Conservation (phyloP, 371 early-diverging fungal species). For the Mortierella sp. region DNA sequence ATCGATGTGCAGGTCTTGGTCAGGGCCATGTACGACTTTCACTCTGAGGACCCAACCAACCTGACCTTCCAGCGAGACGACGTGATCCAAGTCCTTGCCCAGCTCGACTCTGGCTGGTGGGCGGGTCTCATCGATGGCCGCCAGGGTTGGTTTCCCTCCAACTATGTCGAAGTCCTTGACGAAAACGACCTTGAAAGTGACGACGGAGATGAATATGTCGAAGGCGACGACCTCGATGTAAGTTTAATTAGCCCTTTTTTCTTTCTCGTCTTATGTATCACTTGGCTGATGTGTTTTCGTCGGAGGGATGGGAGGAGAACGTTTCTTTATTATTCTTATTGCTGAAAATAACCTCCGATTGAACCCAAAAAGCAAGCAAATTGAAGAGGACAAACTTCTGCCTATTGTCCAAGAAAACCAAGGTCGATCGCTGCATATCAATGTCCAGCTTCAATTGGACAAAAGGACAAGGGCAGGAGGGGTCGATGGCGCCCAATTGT, state of each 20-base stretch:
- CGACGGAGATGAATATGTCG: conserved; percentile 32
- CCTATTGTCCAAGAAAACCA: too few relatives aligned
- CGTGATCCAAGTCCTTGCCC: conserved; percentile 85
- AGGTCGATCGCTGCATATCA: neutral
- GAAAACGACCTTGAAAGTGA: conserved; percentile 53
- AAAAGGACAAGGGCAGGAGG: too few relatives aligned
- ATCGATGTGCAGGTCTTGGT: conserved; percentile 66
- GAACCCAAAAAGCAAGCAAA: neutral
- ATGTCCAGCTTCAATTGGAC: too few relatives aligned
- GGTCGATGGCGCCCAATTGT: too few relatives aligned
- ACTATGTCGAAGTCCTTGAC: conserved; percentile 52
- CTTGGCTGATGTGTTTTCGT: conserved; percentile 1
- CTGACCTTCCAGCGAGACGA: conserved; percentile 86
- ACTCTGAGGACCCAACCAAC: conserved; percentile 74
- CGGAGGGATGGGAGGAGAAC: neutral
- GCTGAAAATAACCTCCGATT: conserved; percentile 2
- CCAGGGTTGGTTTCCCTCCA: conserved; percentile 92
- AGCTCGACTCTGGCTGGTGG: conserved; percentile 95
- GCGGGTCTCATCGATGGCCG: conserved; percentile 78
- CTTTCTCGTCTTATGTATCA: neutral
- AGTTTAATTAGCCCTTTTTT: conserved; percentile 13
- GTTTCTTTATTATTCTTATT: conserved; percentile 1
- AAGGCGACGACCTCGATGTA: conserved; percentile 46
- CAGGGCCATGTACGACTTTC: conserved; percentile 86
- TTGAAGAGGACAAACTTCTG: neutral